Conservation (phyloP, 2,329 filamentous ascomycete species). For the Cordyceps javanica region DNA sequence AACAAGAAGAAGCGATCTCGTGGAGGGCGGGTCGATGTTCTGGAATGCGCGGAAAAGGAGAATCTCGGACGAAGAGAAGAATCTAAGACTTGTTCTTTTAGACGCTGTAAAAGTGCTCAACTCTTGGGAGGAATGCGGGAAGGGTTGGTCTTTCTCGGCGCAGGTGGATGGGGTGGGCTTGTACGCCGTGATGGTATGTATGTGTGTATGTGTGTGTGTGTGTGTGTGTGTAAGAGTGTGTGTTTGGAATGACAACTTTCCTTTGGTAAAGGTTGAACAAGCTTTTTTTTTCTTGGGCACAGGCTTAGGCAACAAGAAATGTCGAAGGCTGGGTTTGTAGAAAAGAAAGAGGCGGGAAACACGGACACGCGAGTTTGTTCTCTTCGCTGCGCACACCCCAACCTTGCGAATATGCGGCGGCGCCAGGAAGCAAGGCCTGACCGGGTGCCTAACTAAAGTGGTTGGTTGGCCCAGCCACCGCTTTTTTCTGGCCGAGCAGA, state of each 20-base stretch:
- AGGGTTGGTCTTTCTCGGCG: not conserved
- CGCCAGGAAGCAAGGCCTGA: not conserved
- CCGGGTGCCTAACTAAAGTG: slow-evolving; percentile 9
- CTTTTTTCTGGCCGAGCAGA: slow-evolving; percentile 20
- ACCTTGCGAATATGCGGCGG: slow-evolving; percentile 5
- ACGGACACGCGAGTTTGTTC: not conserved
- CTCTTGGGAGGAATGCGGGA: slow-evolving; percentile 2
- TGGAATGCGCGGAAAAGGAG: not conserved
- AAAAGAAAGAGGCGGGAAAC: slow-evolving; percentile 3
- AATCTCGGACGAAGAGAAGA: not conserved
- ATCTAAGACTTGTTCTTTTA: slow-evolving; percentile 4
- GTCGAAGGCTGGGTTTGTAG: slow-evolving; percentile 7
- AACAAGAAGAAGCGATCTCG: not conserved
- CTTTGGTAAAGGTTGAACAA: not conserved
- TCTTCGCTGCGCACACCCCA: not conserved
- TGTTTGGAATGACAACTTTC: slow-evolving; percentile 12
- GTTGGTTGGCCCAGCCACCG: slow-evolving; percentile 26
- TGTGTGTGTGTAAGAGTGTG: slow-evolving; percentile 2
- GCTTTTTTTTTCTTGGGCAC: not conserved
- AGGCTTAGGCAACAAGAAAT: not conserved
- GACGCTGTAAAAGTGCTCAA: not conserved
- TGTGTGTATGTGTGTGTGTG: not conserved
- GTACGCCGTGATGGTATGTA: too few species aligned
- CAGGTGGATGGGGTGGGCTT: too few species aligned
- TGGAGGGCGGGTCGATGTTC: not conserved